Base-by-base conservation (phyloP, 305 asterid genomes). In the Fraxinus dipetala region DNA sequence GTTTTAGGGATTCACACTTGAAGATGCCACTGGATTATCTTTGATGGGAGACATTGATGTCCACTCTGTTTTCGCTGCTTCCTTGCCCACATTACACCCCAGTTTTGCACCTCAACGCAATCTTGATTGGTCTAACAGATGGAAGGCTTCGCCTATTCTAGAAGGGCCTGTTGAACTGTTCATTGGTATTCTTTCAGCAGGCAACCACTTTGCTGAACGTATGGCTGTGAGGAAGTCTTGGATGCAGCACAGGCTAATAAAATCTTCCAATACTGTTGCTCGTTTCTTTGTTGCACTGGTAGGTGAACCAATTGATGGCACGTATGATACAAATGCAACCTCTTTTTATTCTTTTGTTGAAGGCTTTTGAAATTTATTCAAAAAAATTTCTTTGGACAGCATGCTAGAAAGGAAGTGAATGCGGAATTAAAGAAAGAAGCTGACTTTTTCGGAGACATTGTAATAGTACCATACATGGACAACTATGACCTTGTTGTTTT, bases 271-370 rank as follows among this genome's bases (percentile, higher is more conserved):
- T 54, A 94, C 88, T 20, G 93, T 92, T 81, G 94, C 92, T 38
- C 95, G 98, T 40, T 93, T 93, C 90, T 93, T 93, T 82, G 97
- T 93, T 45, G 98, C 95, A 69, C 87, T 93, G 95, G 96, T 93
- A 86, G 81, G 93, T 89, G 75, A 70, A 82, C 31, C 2, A 48
- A 51, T 38, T 22, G 43, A 20, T 75, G 14, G 36, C 77, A n/a
- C 38, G 9, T 80, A 8, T 80, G 76, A 65, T 35, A 32, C 76
- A 80, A 34, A 73, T 32, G 6, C 36, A 1, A 69, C 11, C 11
- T 0, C 56, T 10, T 43, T 38, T 38, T 7, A 7, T 9, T 35
- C 40, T 59, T 76, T 1, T 32, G 48, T 11, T 56, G 75, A 76
- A 54, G 69, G 77, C 51, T 77, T 70, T 78, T 76, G 84, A 78